A percentile compares a stretch with the other conserved stretches of the same genome.
These are phyloP conservation scores for Coprinopsis cinerea DNA, from an alignment of 768 basidiomycete species.

Conservation along the genomic window DNA sequence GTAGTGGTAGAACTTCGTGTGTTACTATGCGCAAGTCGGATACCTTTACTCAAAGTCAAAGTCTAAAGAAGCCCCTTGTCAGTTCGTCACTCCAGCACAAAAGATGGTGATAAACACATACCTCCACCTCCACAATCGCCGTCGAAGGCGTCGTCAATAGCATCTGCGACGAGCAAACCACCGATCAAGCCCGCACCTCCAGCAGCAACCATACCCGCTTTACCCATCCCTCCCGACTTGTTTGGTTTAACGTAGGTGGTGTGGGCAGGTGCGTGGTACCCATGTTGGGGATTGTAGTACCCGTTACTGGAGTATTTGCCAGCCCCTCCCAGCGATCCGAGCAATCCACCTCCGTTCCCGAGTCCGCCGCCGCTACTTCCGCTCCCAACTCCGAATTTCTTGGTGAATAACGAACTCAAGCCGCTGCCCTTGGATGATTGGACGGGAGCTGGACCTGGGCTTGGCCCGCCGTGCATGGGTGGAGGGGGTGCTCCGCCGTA, in stretches of 20 bases:
- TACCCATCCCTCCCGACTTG: constrained; percentile 40
- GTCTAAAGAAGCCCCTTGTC: not conserved
- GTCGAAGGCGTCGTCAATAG: constrained; percentile 32
- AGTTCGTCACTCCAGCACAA: too few species aligned
- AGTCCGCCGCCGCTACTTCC: not conserved
- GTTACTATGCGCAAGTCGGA: too few species aligned
- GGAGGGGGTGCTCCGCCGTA: too few species aligned
- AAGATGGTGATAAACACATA: not conserved
- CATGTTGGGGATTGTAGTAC: not conserved
- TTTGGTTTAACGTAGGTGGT: constrained; percentile 19
- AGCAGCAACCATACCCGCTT: constrained; percentile 40
- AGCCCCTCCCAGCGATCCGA: not conserved
- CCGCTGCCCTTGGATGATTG: not conserved
- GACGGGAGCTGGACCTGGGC: not conserved
- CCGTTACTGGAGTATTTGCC: too few species aligned
- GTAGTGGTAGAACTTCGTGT: too few species aligned
- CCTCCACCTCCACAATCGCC: not conserved
- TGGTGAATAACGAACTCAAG: not conserved
- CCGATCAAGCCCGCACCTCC: constrained; percentile 64
- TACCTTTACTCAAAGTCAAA: too few species aligned
- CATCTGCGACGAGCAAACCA: constrained; percentile 48
- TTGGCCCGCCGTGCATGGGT: too few species aligned
- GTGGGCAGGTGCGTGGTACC: not conserved
- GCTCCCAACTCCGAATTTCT: not conserved
- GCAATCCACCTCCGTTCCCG: too few species aligned